A percentile compares a stretch with the other conserved stretches of the same genome.
phyloP scores from a whole-genome alignment of 768 basidiomycete species.

The Leccinellum luteum region DNA sequence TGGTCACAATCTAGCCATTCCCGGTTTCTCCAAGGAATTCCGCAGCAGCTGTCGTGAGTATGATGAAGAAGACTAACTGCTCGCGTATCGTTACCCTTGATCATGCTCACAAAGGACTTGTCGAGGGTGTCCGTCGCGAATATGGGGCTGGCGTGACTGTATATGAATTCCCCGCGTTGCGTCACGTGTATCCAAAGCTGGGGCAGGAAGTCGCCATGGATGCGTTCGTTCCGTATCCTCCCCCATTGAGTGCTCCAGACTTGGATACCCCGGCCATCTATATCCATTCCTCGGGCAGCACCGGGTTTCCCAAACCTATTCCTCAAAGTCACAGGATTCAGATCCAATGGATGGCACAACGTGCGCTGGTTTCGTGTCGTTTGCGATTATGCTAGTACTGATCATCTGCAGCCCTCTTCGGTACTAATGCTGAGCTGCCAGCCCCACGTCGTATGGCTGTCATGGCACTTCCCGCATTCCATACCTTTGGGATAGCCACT shows the following conservation, averaged over 20 bases:
- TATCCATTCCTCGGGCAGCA: constrained; percentile 51
- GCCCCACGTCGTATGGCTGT: constrained; percentile 17
- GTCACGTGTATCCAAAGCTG: constrained; percentile 40
- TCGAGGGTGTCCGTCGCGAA: constrained; percentile 7
- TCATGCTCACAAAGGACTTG: constrained; percentile 17
- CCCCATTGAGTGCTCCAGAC: constrained; percentile 10
- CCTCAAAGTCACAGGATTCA: constrained; percentile 33
- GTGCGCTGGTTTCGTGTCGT: constrained; percentile 24
- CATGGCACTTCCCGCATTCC: constrained; percentile 30
- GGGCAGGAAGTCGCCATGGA: constrained; percentile 30
- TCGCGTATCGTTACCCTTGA: constrained; percentile 17
- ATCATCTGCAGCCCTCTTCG: constrained; percentile 4
- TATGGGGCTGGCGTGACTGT: constrained; percentile 2
- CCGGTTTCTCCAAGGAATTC: constrained; percentile 42
- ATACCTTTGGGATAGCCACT: constrained; percentile 18
- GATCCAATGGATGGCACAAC: constrained; percentile 33
- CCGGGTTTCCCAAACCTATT: constrained; percentile 50
- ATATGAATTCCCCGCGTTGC: constrained; percentile 19
- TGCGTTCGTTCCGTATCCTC: constrained; percentile 18
- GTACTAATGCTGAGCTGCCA: constrained; percentile 1
- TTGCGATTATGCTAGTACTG: not conserved
- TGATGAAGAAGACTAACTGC: constrained; percentile 25
- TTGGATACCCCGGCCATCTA: constrained; percentile 40
- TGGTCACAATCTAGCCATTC: constrained; percentile 27
- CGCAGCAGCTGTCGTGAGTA: constrained; percentile 33